Evolutionary conservation across 202 grass and related monocot species (phyloP).

Genomic region (Alloteropsis angusta): DNA sequence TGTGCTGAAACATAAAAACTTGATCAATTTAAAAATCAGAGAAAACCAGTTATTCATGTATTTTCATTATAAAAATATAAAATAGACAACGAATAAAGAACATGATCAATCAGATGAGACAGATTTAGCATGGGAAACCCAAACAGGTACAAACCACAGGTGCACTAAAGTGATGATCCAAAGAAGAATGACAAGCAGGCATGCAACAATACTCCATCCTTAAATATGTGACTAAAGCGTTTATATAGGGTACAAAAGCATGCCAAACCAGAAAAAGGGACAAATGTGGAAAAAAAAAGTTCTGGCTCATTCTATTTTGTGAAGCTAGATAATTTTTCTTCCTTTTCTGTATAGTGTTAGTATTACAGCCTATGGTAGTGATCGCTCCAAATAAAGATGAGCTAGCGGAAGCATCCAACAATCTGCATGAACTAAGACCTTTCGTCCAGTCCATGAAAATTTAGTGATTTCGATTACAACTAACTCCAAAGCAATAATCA

Average conservation of each 20-base stretch:
- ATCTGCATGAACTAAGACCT: neutral
- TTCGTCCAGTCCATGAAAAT: conserved; percentile 2
- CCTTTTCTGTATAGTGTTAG: neutral
- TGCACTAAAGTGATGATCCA: neutral
- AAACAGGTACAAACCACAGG: neutral
- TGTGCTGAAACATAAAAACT: conserved; percentile 57
- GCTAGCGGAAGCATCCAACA: neutral
- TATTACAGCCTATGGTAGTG: neutral
- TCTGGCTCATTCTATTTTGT: neutral
- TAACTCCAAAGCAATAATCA: neutral
- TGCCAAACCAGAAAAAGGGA: neutral
- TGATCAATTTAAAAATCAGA: neutral
- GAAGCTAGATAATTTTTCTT: neutral
- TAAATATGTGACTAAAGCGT: neutral
- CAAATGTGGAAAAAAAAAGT: neutral
- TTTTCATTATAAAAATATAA: neutral
- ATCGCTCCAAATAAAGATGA: conserved; percentile 10
- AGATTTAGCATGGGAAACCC: neutral
- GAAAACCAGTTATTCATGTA: neutral
- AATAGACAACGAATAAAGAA: neutral
- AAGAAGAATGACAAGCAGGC: neutral
- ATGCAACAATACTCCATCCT: neutral
- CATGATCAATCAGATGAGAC: neutral
- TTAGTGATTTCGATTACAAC: neutral
- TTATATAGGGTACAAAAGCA: neutral